phyloP scores from a whole-genome alignment of 1,284 basidiomycete genomes.

The Trametes sp. region DNA sequence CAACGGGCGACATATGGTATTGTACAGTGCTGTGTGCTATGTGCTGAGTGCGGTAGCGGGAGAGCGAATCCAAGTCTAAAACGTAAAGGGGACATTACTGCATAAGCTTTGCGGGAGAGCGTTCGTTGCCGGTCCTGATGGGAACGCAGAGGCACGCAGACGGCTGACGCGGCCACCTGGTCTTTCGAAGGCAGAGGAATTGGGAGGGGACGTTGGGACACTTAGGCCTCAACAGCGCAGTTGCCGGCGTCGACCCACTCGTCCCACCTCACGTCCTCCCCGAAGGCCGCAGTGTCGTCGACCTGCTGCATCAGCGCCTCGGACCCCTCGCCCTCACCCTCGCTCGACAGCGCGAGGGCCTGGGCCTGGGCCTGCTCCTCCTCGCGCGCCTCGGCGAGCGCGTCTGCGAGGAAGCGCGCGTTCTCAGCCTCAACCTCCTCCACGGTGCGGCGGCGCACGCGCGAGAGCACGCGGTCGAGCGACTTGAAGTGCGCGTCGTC shows the following conservation, averaged over 20 bases:
- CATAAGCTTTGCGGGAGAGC: constrained; percentile 1
- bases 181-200: not conserved
- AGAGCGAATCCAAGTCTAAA: constrained; percentile 20
- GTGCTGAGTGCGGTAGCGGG: not conserved
- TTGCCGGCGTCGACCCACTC: constrained; percentile 39
- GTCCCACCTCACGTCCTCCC: constrained; percentile 40
- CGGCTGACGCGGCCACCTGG: not conserved
- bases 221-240: constrained; percentile 20
- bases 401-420: constrained; percentile 17
- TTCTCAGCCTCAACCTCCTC: constrained; percentile 48
- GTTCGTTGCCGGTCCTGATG: not conserved
- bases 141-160: not conserved
- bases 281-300: constrained; percentile 13
- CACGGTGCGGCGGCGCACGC: constrained; percentile 73
- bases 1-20: constrained; percentile 22
- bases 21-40: constrained; percentile 28
- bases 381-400: constrained; percentile 21
- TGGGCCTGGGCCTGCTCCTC: constrained; percentile 14
- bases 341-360: constrained; percentile 7
- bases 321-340: constrained; percentile 28
- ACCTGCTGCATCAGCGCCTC: constrained; percentile 28
- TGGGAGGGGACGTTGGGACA: not conserved
- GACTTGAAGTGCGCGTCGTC: constrained; percentile 84
- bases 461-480: constrained; percentile 82
- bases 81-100: not conserved